These are phyloP conservation scores for Fusarium xyrophilum DNA, from an alignment of 2,329 filamentous ascomycete species.

Conservation along the genomic window DNA sequence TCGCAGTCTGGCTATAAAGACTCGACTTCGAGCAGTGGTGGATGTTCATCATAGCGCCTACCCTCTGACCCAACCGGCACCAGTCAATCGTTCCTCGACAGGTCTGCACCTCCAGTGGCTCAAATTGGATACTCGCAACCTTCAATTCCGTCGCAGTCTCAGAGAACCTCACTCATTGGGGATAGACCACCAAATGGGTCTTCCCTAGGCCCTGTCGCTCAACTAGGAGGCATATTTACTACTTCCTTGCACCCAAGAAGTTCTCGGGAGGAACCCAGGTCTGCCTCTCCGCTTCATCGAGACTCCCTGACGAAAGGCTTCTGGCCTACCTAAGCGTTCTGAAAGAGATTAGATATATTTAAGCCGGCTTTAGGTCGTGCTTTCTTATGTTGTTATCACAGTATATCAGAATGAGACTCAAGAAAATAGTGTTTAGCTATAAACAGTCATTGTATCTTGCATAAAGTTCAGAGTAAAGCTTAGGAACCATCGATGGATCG, in stretches of 20 bases:
- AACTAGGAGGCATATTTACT: not conserved
- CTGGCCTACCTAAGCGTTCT: accelerated
- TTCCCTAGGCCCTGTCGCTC: not conserved
- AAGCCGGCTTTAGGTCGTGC: accelerated
- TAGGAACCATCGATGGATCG: not conserved
- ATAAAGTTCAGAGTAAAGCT: not conserved
- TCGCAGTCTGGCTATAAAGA: not conserved
- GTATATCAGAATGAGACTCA: too few species aligned
- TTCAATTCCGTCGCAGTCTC: too few species aligned
- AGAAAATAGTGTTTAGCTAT: too few species aligned
- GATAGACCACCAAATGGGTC: not conserved
- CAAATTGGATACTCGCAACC: too few species aligned
- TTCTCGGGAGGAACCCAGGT: not conserved
- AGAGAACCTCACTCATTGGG: not conserved
- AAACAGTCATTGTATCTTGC: too few species aligned
- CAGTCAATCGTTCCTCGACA: not conserved
- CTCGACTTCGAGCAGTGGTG: not conserved
- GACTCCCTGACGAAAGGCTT: not conserved
- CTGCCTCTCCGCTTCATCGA: not conserved
- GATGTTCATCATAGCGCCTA: not conserved
- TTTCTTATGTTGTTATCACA: not conserved
- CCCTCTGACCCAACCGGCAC: not conserved
- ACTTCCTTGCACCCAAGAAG: not conserved
- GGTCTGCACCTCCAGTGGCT: not conserved
- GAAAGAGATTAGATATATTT: not conserved